A percentile compares a stretch with the other conserved stretches of the same genome.
phyloP scores from a whole-genome alignment of 768 basidiomycete genomes.

The Boletus vinaceobasis region DNA sequence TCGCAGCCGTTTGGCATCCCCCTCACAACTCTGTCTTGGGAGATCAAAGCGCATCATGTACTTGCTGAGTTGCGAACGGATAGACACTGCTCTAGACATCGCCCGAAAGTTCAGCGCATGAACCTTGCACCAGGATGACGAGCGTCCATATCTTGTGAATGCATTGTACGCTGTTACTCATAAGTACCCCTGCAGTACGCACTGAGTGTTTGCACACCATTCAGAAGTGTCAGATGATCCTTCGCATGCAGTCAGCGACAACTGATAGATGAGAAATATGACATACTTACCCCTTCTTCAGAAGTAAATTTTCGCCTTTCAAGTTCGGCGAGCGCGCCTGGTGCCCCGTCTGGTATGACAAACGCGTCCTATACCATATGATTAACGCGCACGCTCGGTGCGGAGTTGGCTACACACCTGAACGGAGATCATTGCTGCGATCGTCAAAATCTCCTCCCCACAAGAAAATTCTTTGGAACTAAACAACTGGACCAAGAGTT shows the following conservation, averaged over 20 bases:
- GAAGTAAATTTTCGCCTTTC: constrained; percentile 96
- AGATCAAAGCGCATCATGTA: constrained; percentile 90
- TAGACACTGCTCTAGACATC: constrained; percentile 90
- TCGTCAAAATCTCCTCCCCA: constrained; percentile 93
- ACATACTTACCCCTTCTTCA: constrained; percentile 84
- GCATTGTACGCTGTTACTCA: constrained; percentile 80
- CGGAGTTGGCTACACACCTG: constrained; percentile 50
- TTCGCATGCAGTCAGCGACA: constrained; percentile 28
- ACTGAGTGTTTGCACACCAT: constrained; percentile 49
- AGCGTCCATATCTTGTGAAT: constrained; percentile 77
- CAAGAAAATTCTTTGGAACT: constrained; percentile 82
- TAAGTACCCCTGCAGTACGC: constrained; percentile 1
- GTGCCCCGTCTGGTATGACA: constrained; percentile 79
- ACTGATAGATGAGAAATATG: background rate
- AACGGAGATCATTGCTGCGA: constrained; percentile 92
- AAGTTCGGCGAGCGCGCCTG: constrained; percentile 83
- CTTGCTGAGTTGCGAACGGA: constrained; percentile 91
- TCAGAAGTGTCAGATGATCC: constrained; percentile 94
- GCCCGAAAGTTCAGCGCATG: constrained; percentile 93
- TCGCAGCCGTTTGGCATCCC: constrained; percentile 79
- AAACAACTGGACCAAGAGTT: constrained; percentile 58
- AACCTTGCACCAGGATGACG: constrained; percentile 88
- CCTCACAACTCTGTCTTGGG: constrained; percentile 82
- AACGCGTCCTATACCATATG: constrained; percentile 70
- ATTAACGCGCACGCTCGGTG: background rate